Conservation (phyloP, 2,329 filamentous ascomycete genomes). For the Penicillium sp. region DNA sequence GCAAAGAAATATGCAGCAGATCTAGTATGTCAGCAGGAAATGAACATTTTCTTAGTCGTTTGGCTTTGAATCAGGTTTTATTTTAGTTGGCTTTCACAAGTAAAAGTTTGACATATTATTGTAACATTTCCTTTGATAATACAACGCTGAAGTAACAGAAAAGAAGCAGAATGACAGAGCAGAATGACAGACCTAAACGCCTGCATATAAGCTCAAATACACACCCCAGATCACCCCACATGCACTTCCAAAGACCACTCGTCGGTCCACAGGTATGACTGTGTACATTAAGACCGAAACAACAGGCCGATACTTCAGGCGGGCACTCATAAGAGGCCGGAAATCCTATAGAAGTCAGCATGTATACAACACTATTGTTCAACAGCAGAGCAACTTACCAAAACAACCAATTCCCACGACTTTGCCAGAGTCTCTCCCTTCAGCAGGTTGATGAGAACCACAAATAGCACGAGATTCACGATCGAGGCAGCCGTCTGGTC, state of each 20-base stretch:
- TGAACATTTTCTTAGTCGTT: background rate
- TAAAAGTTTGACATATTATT: background rate
- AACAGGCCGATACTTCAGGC: slow-evolving; percentile 70
- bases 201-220: slow-evolving; percentile 67
- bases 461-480: slow-evolving; percentile 58
- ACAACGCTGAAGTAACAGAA: background rate
- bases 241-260: slow-evolving; percentile 69
- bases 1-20: background rate
- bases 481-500: slow-evolving; percentile 59
- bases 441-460: slow-evolving; percentile 53
- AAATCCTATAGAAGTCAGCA: slow-evolving; percentile 52
- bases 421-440: slow-evolving; percentile 33
- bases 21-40: background rate
- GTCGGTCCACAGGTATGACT: slow-evolving; percentile 67
- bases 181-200: slow-evolving; percentile 25
- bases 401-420: slow-evolving; percentile 31
- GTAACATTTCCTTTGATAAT: background rate
- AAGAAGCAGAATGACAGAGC: background rate
- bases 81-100: background rate
- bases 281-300: slow-evolving; percentile 71
- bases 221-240: slow-evolving; percentile 74
- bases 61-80: background rate
- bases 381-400: slow-evolving; percentile 28
- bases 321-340: slow-evolving; percentile 64
- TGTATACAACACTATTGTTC: background rate